Evolutionary conservation across 371 early-diverging fungal species (phyloP).

Genomic region (Mucor plumbeus): DNA sequence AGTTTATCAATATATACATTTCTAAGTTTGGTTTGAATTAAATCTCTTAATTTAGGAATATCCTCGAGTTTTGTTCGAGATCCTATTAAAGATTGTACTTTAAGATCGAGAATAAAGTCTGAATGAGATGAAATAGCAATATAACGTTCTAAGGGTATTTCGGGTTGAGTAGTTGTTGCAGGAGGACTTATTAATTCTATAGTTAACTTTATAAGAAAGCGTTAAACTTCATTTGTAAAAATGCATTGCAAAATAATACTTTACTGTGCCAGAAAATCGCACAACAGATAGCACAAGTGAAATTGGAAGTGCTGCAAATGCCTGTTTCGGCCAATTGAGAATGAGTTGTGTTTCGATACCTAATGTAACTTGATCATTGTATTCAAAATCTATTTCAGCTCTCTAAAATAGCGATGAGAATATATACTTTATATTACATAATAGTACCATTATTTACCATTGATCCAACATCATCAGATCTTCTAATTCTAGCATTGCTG

Average conservation of each 20-base stretch:
- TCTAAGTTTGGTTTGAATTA: constrained; percentile 77
- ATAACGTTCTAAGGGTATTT: constrained; percentile 56
- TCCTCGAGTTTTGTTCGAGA: constrained; percentile 94
- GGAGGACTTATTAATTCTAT: constrained; percentile 56
- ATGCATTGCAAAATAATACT: background rate
- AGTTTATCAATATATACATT: constrained; percentile 72
- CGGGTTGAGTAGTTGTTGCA: constrained; percentile 42
- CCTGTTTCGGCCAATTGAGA: constrained; percentile 88
- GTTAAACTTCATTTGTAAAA: no score
- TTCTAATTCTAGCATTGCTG: constrained; percentile 71
- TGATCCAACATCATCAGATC: constrained; percentile 72
- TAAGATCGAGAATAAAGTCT: constrained; percentile 83
- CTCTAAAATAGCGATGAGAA: constrained; percentile 8
- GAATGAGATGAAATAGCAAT: constrained; percentile 70
- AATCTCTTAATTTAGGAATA: constrained; percentile 86
- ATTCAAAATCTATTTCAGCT: constrained; percentile 80
- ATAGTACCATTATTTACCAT: constrained; percentile 53
- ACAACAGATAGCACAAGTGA: constrained; percentile 82
- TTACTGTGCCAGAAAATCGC: constrained; percentile 87
- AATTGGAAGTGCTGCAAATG: constrained; percentile 90
- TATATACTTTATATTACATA: background rate
- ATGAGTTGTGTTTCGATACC: constrained; percentile 85
- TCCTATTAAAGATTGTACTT: constrained; percentile 87
- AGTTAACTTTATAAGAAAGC: constrained; percentile 29
- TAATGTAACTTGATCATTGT: constrained; percentile 77